Conservation (phyloP, 139 green algal genomes). For the Chlamydomonas sp. region DNA sequence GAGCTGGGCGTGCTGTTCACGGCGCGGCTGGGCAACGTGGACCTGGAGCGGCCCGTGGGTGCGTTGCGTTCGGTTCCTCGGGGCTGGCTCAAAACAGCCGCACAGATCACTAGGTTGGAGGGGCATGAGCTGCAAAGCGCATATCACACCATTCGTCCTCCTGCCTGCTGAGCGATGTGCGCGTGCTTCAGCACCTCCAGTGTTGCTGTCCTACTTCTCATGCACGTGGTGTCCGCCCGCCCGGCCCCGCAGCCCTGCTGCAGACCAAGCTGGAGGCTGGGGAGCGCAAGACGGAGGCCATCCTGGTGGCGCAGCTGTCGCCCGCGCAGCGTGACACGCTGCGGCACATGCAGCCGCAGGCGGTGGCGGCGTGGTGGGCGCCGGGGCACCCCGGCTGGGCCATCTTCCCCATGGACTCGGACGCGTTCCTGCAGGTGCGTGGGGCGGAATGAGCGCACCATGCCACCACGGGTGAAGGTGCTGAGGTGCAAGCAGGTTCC, state of each 20-base stretch:
- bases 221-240: not conserved
- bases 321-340: conserved; percentile 82
- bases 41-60: conserved; percentile 83
- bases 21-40: conserved; percentile 77
- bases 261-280: conserved; percentile 66
- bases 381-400: conserved; percentile 84
- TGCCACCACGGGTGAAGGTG: not conserved
- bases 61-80: not conserved
- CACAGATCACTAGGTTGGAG: no score
- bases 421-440: conserved; percentile 71
- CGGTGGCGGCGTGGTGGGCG: conserved; percentile 80
- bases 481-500: not conserved
- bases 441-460: not conserved
- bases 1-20: conserved; percentile 87
- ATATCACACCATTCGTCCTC: no score
- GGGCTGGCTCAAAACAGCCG: no score
- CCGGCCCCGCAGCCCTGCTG: conserved; percentile 62
- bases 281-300: conserved; percentile 77
- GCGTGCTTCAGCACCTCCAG: no score
- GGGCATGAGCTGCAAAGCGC: no score
- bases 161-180: no score
- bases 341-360: conserved; percentile 75
- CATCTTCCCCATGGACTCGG: conserved; percentile 83
- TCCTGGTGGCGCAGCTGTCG: conserved; percentile 73
- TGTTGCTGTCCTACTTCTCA: no score